Evolutionary conservation across 164 flowering plant genomes (phyloP).

Genomic region (Sextonia rubra): DNA sequence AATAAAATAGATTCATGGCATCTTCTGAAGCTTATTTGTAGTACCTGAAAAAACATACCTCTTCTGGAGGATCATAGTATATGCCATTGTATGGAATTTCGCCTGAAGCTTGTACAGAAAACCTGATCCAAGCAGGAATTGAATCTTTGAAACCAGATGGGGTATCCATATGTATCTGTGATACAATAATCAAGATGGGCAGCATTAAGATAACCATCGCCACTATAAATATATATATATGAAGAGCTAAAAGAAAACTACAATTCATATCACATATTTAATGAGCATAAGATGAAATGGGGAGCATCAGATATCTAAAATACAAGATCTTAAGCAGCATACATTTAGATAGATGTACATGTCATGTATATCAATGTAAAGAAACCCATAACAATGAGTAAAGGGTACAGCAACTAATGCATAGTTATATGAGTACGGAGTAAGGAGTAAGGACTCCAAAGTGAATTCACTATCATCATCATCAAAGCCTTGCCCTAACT

Average conservation of each 20-base stretch:
- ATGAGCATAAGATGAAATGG: background rate
- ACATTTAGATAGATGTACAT: too few species aligned
- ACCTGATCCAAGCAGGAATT: constrained; percentile 98
- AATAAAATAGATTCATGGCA: background rate
- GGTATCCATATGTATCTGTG: constrained; percentile 93
- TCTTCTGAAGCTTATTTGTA: background rate
- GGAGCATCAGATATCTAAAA: background rate
- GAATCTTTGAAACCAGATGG: constrained; percentile 94
- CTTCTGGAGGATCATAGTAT: constrained; percentile 95
- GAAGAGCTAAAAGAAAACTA: background rate
- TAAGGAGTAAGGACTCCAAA: too few species aligned
- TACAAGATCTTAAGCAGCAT: too few species aligned
- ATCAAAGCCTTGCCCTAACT: too few species aligned
- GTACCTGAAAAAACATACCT: constrained; percentile 40
- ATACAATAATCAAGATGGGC: constrained; percentile 5
- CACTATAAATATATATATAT: background rate
- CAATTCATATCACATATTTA: background rate
- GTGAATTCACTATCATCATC: too few species aligned
- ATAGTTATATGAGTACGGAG: too few species aligned
- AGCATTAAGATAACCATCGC: background rate
- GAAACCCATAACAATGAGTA: too few species aligned
- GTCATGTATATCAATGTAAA: too few species aligned
- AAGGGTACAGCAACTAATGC: too few species aligned
- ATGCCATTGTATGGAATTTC: constrained; percentile 95
- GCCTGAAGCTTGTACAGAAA: constrained; percentile 94